These are phyloP conservation scores for Prunus armeniaca DNA, from an alignment of 306 rosid species.

Conservation along the genomic window DNA sequence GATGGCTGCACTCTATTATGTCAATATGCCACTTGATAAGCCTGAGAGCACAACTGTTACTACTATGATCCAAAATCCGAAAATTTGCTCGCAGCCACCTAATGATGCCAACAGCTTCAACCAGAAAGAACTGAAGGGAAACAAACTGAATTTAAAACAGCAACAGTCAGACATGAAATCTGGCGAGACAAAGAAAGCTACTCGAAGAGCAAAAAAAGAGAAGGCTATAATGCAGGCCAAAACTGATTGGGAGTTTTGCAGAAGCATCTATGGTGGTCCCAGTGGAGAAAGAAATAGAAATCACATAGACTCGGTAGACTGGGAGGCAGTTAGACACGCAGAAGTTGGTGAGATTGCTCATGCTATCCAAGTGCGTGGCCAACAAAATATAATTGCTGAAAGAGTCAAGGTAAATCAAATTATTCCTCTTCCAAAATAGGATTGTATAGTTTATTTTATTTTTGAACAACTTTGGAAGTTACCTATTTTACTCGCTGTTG, in stretches of 20 bases:
- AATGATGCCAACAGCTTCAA: not conserved
- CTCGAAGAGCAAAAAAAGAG: not conserved
- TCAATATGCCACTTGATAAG: not conserved
- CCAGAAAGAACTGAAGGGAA: not conserved
- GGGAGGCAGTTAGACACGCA: slow-evolving; percentile 63
- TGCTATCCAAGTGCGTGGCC: slow-evolving; percentile 59
- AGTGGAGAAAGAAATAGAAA: slow-evolving; percentile 11
- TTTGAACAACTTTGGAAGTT: too few relatives aligned
- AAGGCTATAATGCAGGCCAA: slow-evolving; percentile 17
- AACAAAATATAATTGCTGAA: slow-evolving; percentile 40
- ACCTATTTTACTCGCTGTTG: not conserved
- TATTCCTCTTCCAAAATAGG: not conserved
- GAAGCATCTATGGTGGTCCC: slow-evolving; percentile 10
- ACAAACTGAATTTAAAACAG: not conserved
- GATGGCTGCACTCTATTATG: not conserved
- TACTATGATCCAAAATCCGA: not conserved
- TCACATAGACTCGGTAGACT: slow-evolving; percentile 48
- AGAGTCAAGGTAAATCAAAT: slow-evolving; percentile 45
- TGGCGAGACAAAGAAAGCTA: not conserved
- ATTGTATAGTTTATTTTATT: too few relatives aligned
- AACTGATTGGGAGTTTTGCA: slow-evolving; percentile 44
- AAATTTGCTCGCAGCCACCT: not conserved
- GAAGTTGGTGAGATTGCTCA: slow-evolving; percentile 27
- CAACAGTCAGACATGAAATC: not conserved
- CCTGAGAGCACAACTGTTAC: slow-evolving; percentile 11